Evolutionary conservation across 306 rosid genomes (phyloP), one percentile per base, ranked within the genome.

Genomic region (Vicia faba): DNA sequence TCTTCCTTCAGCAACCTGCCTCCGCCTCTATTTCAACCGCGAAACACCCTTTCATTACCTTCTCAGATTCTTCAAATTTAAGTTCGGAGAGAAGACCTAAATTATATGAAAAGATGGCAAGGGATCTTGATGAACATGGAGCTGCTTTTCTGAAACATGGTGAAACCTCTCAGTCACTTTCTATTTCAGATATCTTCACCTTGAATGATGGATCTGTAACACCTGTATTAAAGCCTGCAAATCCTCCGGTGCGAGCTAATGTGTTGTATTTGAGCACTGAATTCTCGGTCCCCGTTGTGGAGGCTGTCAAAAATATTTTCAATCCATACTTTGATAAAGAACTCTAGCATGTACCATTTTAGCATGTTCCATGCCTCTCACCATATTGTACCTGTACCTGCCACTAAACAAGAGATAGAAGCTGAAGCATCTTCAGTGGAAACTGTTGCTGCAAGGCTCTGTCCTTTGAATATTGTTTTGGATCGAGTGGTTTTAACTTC

Each of bases 301-400:
- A 90, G 70, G 81, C 85, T 60, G 91, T 88, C 58, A 79, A 81
- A 78, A 67, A 71, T 43, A 58, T 78, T 55, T 83, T 93, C 40
- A 75, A 68, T 71, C 91, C 96, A 2, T 76, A 90, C 84, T 90
- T 93, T 14, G 95, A 90, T 51, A 84, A 88, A 77, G 96, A 90
- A 90, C 86, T 84, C 97, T 3, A 93, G 82, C 64, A 23, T 90
- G 61, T 89, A 86, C 87, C 99, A 93, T 75, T 93, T 85, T 81
- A 93, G 97, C 73, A 88, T 93, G 99, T 88, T 93, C 74, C 99
- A 93, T 44, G 92, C 97, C 78, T 93, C 97, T 1, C 96, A 93
- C 79, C 97, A 93, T 69, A 83, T 90, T 78, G 48, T 82, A 58
- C 87, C 97, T 25, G 82, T 90, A 75, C 87, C 87, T 62, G 95